A percentile compares a stretch with the other conserved stretches of the same genome.
Evolutionary conservation across 1,284 basidiomycete genomes (phyloP).

Genomic region (Sphaerobolus stellatus): DNA sequence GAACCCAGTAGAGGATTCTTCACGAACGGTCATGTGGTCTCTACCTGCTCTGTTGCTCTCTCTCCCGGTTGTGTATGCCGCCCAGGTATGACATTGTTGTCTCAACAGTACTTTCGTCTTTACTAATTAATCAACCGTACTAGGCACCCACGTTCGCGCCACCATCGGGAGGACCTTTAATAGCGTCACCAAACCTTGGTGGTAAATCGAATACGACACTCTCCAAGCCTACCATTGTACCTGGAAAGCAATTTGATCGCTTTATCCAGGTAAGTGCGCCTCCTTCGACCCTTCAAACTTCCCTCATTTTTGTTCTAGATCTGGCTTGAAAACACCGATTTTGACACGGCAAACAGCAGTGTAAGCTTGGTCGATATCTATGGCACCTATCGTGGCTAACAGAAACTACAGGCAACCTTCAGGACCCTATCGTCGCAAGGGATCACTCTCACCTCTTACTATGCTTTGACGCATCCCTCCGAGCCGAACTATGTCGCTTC

Average conservation of each 20-base stretch:
- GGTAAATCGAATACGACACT: slow-evolving; percentile 42
- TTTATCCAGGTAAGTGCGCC: slow-evolving; percentile 35
- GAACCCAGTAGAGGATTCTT: too few relatives aligned
- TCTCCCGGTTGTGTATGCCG: not conserved
- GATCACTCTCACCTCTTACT: slow-evolving; percentile 51
- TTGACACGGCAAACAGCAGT: slow-evolving; percentile 23
- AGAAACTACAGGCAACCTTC: slow-evolving; percentile 35
- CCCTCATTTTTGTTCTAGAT: slow-evolving; percentile 23
- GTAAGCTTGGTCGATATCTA: not conserved
- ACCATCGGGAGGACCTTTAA: slow-evolving; percentile 36
- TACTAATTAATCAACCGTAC: not conserved
- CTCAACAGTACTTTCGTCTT: not conserved
- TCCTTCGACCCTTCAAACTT: not conserved
- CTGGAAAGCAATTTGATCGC: slow-evolving; percentile 51
- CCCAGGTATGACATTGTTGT: not conserved
- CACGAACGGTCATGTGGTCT: too few relatives aligned
- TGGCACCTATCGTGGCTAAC: not conserved
- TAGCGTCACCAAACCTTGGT: slow-evolving; percentile 35
- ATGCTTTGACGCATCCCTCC: slow-evolving; percentile 60
- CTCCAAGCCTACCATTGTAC: slow-evolving; percentile 33
- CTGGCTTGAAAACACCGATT: slow-evolving; percentile 65
- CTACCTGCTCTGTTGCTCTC: too few relatives aligned
- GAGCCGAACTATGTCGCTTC: slow-evolving; percentile 56
- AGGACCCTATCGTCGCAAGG: slow-evolving; percentile 50
- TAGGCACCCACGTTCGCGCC: slow-evolving; percentile 38